Evolutionary conservation across 441 rosid species (phyloP).

Genomic region (Aleurites moluccanus): DNA sequence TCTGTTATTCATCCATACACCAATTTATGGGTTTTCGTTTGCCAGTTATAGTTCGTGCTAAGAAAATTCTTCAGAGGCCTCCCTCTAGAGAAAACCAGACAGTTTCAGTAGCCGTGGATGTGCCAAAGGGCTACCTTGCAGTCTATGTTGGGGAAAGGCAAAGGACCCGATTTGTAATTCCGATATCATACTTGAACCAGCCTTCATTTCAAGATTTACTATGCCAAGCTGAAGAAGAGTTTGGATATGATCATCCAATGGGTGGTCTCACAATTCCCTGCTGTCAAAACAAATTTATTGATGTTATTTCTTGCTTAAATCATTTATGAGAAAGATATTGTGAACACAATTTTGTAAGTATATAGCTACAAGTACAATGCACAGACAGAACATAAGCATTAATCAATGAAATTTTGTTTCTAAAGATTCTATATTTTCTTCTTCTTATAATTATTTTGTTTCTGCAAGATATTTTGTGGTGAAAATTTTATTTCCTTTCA

Average conservation of each 20-base stretch:
- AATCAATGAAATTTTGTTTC: neutral
- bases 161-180: constrained; percentile 16
- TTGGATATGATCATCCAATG: constrained; percentile 35
- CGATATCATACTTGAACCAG: neutral
- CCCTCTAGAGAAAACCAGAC: neutral
- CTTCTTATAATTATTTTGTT: too few species aligned
- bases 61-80: neutral
- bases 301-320: constrained; percentile 12
- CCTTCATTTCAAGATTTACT: constrained; percentile 13
- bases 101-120: neutral
- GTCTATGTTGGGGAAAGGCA: constrained; percentile 24
- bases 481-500: too few species aligned
- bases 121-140: constrained; percentile 27
- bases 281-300: constrained; percentile 15
- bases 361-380: too few species aligned
- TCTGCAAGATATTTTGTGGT: too few species aligned
- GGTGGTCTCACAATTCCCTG: constrained; percentile 47
- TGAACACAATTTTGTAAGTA: neutral
- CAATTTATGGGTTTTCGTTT: neutral
- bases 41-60: neutral
- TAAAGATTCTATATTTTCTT: too few species aligned
- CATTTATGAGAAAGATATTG: neutral
- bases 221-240: constrained; percentile 43
- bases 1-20: neutral
- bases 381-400: constrained; percentile 24